Conservation (phyloP, 148 eudicot genomes). For the Suaeda aralocaspica region DNA sequence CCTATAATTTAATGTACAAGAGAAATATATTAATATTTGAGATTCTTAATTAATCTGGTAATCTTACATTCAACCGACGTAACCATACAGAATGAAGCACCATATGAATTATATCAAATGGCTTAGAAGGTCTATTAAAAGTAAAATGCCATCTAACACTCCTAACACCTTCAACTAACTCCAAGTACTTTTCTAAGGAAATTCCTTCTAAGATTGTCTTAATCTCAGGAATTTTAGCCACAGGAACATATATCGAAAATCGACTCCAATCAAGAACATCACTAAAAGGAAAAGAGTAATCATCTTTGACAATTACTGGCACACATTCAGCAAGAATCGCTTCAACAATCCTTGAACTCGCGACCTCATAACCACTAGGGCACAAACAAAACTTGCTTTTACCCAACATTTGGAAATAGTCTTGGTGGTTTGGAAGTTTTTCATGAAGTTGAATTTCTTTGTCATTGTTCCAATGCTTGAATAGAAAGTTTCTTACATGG, state of each 20-base stretch:
- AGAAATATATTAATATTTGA: too few species aligned
- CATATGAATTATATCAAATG: slow-evolving; percentile 51
- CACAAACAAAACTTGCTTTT: slow-evolving; percentile 49
- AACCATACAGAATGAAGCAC: slow-evolving; percentile 53
- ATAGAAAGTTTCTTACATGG: slow-evolving; percentile 21
- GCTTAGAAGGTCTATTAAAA: slow-evolving; percentile 36
- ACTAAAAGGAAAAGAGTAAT: slow-evolving; percentile 44
- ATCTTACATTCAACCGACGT: slow-evolving; percentile 32
- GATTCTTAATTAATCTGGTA: too few species aligned
- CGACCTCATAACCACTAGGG: slow-evolving; percentile 63
- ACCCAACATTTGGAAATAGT: slow-evolving; percentile 39
- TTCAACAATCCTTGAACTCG: slow-evolving; percentile 59
- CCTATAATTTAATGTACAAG: too few species aligned
- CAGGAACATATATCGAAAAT: slow-evolving; percentile 35
- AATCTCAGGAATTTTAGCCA: slow-evolving; percentile 36
- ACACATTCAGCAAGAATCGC: slow-evolving; percentile 48
- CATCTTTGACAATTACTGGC: slow-evolving; percentile 48
- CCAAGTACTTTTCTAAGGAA: slow-evolving; percentile 23
- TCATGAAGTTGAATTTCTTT: slow-evolving; percentile 39
- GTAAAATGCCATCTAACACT: slow-evolving; percentile 40
- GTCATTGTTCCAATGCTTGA: slow-evolving; percentile 40
- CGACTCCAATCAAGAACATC: slow-evolving; percentile 54
- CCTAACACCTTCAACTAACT: slow-evolving; percentile 33
- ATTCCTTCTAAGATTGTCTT: slow-evolving; percentile 41
- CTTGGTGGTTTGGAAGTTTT: slow-evolving; percentile 36